These are phyloP conservation scores for Ganoderma sinense DNA, from an alignment of 1,284 basidiomycete genomes.

Conservation along the genomic window DNA sequence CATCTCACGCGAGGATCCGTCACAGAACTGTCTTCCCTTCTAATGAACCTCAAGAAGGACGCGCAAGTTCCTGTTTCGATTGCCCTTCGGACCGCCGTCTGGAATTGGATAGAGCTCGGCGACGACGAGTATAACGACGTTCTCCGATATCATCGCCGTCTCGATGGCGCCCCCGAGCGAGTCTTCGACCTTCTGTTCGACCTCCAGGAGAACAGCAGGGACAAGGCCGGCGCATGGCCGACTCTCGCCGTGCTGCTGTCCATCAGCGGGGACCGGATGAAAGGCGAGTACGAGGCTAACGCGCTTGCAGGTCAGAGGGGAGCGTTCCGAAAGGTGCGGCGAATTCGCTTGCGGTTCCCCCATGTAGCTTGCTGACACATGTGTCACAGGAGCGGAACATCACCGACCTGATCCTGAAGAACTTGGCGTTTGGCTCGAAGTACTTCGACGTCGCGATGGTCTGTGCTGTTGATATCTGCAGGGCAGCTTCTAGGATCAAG, in stretches of 20 bases:
- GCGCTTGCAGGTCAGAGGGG: conserved; percentile 36
- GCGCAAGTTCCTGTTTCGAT: conserved; percentile 79
- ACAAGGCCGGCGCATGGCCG: conserved; percentile 79
- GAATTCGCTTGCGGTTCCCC: not conserved
- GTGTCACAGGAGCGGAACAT: conserved; percentile 50
- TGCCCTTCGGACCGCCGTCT: conserved; percentile 83
- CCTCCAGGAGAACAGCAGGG: conserved; percentile 55
- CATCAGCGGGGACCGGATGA: conserved; percentile 80
- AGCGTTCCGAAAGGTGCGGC: conserved; percentile 40
- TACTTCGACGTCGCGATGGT: conserved; percentile 71
- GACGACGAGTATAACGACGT: conserved; percentile 84
- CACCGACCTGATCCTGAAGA: conserved; percentile 62
- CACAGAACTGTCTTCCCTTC: conserved; percentile 81
- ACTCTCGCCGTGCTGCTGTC: conserved; percentile 81
- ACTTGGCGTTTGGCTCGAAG: conserved; percentile 58
- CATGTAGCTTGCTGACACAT: not conserved
- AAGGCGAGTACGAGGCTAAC: conserved; percentile 57
- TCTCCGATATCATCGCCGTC: conserved; percentile 65
- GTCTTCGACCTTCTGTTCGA: conserved; percentile 82
- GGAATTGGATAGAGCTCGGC: conserved; percentile 92
- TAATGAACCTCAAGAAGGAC: conserved; percentile 85
- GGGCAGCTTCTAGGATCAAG: conserved; percentile 77
- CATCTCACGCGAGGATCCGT: not conserved
- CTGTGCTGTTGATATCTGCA: conserved; percentile 84
- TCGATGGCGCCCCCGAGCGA: conserved; percentile 85